phyloP scores from a whole-genome alignment of 2,329 filamentous ascomycete species.

The Microdochium bolleyi region DNA sequence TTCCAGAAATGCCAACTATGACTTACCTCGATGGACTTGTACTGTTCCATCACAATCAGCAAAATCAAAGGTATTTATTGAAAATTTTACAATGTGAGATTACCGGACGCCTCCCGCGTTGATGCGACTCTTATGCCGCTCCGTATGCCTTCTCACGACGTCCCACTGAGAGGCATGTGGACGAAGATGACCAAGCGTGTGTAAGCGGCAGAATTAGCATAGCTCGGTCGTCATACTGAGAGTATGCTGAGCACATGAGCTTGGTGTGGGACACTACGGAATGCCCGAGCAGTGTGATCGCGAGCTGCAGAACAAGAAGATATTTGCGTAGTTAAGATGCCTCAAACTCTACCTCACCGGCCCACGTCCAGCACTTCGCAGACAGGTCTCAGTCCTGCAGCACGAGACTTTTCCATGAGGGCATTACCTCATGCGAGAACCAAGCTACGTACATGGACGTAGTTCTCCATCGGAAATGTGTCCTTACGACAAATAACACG shows the following conservation, averaged over 20 bases:
- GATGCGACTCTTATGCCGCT: conserved; percentile 19
- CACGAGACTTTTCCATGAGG: no score
- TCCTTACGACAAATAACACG: not conserved
- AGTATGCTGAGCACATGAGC: conserved; percentile 19
- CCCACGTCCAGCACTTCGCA: no score
- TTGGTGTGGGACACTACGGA: conserved; percentile 22
- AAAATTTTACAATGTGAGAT: conserved; percentile 11
- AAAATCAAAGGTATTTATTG: conserved; percentile 12
- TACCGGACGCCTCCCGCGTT: conserved; percentile 20
- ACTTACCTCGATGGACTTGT: conserved; percentile 24
- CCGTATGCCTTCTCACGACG: conserved; percentile 17
- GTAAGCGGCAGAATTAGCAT: not conserved
- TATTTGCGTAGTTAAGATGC: not conserved
- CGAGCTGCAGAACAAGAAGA: conserved; percentile 10
- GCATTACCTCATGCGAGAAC: no score
- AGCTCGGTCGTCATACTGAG: conserved; percentile 2
- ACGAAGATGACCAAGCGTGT: no score
- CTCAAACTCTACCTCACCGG: not conserved
- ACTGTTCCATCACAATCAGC: conserved; percentile 28
- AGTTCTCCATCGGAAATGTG: not conserved
- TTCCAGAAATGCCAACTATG: conserved; percentile 18
- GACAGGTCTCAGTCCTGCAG: no score
- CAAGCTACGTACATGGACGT: not conserved
- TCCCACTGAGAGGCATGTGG: conserved; percentile 5
- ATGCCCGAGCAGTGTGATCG: conserved; percentile 27